Evolutionary conservation across 331 rosid genomes (phyloP).

Genomic region (Phaseolus coccineus): DNA sequence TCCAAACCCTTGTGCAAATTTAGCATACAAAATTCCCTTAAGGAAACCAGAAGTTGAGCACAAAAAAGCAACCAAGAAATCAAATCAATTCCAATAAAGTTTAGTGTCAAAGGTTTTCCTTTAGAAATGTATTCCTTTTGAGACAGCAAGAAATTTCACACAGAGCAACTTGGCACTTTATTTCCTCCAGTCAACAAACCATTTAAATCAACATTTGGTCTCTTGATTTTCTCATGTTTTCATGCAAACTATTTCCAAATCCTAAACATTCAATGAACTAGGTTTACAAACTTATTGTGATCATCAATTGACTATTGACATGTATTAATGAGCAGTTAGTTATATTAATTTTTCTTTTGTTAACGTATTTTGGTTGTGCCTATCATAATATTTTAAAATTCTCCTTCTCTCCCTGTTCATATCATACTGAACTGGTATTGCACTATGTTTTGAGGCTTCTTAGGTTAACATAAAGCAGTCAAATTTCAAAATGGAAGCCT

Average conservation of each 20-base stretch:
- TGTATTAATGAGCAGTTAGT: not conserved
- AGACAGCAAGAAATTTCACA: not conserved
- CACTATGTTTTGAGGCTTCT: not conserved
- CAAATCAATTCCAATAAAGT: not conserved
- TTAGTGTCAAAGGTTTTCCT: no score
- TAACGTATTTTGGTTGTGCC: not conserved
- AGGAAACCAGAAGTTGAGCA: not conserved
- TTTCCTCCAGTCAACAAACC: not conserved
- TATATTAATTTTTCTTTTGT: no score
- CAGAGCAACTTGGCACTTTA: not conserved
- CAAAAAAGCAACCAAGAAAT: conserved; percentile 11
- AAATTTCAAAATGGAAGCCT: no score
- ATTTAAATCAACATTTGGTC: not conserved
- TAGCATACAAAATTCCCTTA: not conserved
- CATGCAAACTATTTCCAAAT: not conserved
- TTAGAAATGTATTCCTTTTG: not conserved
- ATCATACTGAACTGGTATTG: not conserved
- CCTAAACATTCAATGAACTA: not conserved
- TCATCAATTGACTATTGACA: not conserved
- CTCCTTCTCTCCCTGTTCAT: not conserved
- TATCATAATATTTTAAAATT: no score
- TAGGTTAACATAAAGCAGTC: not conserved
- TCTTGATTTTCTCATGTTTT: not conserved
- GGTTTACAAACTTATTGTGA: not conserved
- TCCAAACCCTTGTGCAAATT: not conserved